Conservation (phyloP, 2,329 filamentous ascomycete species). For the Macrophomina pseudophaseolina region DNA sequence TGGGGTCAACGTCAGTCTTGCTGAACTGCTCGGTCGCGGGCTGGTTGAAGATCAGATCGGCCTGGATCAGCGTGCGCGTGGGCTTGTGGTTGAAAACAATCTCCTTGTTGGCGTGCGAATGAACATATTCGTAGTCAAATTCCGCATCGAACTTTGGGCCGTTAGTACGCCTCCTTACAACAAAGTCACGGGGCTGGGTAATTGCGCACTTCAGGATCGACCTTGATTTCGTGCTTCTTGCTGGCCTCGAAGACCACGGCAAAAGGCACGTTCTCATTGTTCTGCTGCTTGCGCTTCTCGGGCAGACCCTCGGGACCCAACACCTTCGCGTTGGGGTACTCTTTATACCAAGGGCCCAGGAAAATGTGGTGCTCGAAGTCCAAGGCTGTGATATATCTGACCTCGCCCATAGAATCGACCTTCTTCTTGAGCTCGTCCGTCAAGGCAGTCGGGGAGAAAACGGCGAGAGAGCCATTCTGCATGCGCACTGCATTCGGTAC, state of each 20-base stretch:
- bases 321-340: slow-evolving; percentile 78
- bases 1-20: slow-evolving; percentile 59
- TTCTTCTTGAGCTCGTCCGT: slow-evolving; percentile 74
- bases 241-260: slow-evolving; percentile 62
- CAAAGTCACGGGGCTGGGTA: neutral
- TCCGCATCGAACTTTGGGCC: slow-evolving; percentile 71
- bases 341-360: slow-evolving; percentile 80
- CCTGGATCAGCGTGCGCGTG: slow-evolving; percentile 79
- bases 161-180: neutral
- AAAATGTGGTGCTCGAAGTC: slow-evolving; percentile 97
- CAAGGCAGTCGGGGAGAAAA: slow-evolving; percentile 90
- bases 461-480: slow-evolving; percentile 75
- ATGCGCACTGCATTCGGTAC: slow-evolving; percentile 67
- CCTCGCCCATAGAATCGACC: slow-evolving; percentile 63
- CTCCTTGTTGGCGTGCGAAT: slow-evolving; percentile 82
- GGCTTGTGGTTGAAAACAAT: slow-evolving; percentile 86
- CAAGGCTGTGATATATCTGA: slow-evolving; percentile 84
- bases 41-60: slow-evolving; percentile 90
- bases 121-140: slow-evolving; percentile 83
- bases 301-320: slow-evolving; percentile 82
- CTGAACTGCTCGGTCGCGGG: slow-evolving; percentile 82
- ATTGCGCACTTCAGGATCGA: slow-evolving; percentile 63
- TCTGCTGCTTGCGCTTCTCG: slow-evolving; percentile 74
- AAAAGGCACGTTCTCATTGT: slow-evolving; percentile 66
- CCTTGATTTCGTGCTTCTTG: slow-evolving; percentile 47